Conservation (phyloP, 805 yeast genomes). For the Kodamaea fukazawae region DNA sequence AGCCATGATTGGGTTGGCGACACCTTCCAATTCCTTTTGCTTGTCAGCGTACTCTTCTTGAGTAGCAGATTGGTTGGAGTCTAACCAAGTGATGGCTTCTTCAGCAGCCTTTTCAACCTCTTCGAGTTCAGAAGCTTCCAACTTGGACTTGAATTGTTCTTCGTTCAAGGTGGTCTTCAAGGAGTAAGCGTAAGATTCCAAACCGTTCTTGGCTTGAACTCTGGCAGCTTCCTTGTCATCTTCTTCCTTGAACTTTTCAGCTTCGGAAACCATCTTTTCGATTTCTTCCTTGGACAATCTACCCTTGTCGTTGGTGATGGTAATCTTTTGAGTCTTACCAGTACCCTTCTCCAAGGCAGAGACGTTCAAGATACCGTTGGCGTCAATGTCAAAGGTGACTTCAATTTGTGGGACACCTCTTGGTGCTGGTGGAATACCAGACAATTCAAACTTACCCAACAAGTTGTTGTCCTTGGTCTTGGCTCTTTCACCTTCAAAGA, state of each 20-base stretch:
- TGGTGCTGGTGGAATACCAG: slow-evolving; percentile 98
- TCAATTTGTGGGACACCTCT: slow-evolving; percentile 98
- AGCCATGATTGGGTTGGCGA: slow-evolving; percentile 95
- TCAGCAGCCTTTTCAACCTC: slow-evolving; percentile 75
- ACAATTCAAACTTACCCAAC: slow-evolving; percentile 93
- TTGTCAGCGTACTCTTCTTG: slow-evolving; percentile 88
- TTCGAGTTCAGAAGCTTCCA: slow-evolving; percentile 63
- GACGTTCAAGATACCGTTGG: slow-evolving; percentile 95
- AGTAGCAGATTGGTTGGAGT: slow-evolving; percentile 86
- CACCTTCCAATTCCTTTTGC: slow-evolving; percentile 93
- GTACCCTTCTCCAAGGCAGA: slow-evolving; percentile 98
- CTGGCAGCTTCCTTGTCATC: slow-evolving; percentile 94
- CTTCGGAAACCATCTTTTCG: slow-evolving; percentile 96
- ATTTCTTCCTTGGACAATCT: slow-evolving; percentile 96
- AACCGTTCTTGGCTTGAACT: slow-evolving; percentile 89
- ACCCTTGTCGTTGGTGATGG: slow-evolving; percentile 98
- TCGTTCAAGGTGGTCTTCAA: slow-evolving; percentile 73
- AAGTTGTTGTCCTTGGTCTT: slow-evolving; percentile 93
- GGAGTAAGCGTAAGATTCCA: slow-evolving; percentile 93
- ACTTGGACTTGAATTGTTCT: slow-evolving; percentile 40
- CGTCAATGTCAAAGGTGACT: slow-evolving; percentile 95
- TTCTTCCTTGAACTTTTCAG: slow-evolving; percentile 95
- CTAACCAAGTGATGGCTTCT: slow-evolving; percentile 89
- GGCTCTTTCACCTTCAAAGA: slow-evolving; percentile 97
- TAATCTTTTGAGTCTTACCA: slow-evolving; percentile 94